These are phyloP conservation scores for Phytophthora pseudosyringae DNA, from an alignment of 352 stramenopile species.

Conservation along the genomic window DNA sequence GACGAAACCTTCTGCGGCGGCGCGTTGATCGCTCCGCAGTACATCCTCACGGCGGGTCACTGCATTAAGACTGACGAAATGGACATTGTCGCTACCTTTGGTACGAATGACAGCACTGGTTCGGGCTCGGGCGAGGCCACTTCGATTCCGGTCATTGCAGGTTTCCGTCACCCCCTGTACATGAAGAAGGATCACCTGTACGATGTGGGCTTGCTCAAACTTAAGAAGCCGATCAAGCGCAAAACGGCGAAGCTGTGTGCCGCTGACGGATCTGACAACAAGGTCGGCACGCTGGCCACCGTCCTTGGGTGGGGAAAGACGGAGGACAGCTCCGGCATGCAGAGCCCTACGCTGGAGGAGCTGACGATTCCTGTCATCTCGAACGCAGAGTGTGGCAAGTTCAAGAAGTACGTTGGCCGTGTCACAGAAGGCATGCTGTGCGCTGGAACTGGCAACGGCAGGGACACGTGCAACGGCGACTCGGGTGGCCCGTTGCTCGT, in stretches of 20 bases:
- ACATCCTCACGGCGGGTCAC: slow-evolving; percentile 76
- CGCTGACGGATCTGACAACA: slow-evolving; percentile 53
- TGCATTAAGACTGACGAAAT: slow-evolving; percentile 52
- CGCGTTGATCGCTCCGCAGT: slow-evolving; percentile 59
- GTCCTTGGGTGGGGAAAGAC: slow-evolving; percentile 68
- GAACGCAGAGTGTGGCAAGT: slow-evolving; percentile 60
- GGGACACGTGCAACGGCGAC: slow-evolving; percentile 73
- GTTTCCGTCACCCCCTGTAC: slow-evolving; percentile 38
- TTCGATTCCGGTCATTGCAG: slow-evolving; percentile 14
- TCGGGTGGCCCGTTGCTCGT: slow-evolving; percentile 67
- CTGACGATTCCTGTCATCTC: slow-evolving; percentile 63
- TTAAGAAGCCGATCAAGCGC: slow-evolving; percentile 43
- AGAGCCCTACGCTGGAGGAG: slow-evolving; percentile 44
- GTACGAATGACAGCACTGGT: slow-evolving; percentile 27
- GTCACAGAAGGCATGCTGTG: slow-evolving; percentile 72
- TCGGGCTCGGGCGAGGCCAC: slow-evolving; percentile 3
- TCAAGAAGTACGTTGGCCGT: slow-evolving; percentile 49
- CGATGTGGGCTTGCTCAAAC: slow-evolving; percentile 66
- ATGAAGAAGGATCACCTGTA: slow-evolving; percentile 42
- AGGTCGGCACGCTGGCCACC: slow-evolving; percentile 51
- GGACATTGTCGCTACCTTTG: slow-evolving; percentile 32
- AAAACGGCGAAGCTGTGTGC: slow-evolving; percentile 45
- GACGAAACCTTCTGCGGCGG: slow-evolving; percentile 61
- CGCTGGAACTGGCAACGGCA: slow-evolving; percentile 47
- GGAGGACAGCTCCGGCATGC: slow-evolving; percentile 24